Base-by-base conservation (phyloP, 2,329 filamentous ascomycete species). In the Ophiocordyceps robertsii region DNA sequence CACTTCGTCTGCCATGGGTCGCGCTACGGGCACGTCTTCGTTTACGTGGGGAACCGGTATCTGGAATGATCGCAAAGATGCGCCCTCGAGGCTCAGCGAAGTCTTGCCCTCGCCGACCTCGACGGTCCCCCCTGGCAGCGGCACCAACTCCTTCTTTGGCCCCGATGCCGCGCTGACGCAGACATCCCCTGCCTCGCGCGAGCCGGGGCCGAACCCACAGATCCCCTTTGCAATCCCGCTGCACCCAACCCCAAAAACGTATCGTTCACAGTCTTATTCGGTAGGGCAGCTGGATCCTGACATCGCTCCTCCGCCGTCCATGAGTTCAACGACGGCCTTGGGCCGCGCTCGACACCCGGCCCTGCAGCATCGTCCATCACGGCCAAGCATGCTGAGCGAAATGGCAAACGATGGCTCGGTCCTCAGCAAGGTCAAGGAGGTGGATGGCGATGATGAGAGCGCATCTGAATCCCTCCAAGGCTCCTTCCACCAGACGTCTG, bases 191-290 rank as follows among this genome's bases (percentile, higher is more conserved):
- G 67, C 61, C 43, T 69, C 66, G 38, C 69, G 69, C 56, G 74
- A 73, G 51, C 71, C 60, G 51, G 71, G 60, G 30, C 66, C 67
- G 36, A 80, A 74, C 47, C 62, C 70, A 51, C 78, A 90, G 48
- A 84, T 94, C 42, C 85, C 87, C 1, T 94, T 94, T 54, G 75
- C 84, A 7, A 93, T 94, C 50, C 88, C 88, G 4, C 70, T 94
- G 17, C 85, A 94, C 48, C 88, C 90, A 1, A 92, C 86, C 0
- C 85, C 85, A 2, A 96, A 96, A 62, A 88, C 86, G 1, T 92
- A 94, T 53, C 81, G 92, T 37, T 98, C 92, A 6, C 87, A 95
- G 61, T 96, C 92, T 5, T 96, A 96, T 61, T 96, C 90, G 0
- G 90, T 94, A 39, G 89, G 89, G 5, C 89, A 95, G 58, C 69